Conservation (phyloP, 768 basidiomycete genomes). For the Fibroporia radiculosa region DNA sequence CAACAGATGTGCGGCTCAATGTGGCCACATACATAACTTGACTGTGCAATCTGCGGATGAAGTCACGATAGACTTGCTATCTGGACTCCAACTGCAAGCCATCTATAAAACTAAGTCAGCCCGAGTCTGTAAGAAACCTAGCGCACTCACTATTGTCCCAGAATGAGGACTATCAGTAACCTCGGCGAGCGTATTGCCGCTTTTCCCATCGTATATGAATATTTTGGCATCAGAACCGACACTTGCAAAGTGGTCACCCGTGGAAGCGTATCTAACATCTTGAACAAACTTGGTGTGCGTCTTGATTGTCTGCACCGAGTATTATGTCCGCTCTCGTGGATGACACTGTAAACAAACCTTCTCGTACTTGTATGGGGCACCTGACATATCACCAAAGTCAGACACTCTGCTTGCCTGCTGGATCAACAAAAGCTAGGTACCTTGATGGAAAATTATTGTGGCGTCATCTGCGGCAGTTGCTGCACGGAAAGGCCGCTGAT, state of each 20-base stretch:
- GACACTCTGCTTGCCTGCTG: too few species aligned
- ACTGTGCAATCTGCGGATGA: slow-evolving; percentile 85
- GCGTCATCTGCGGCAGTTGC: slow-evolving; percentile 82
- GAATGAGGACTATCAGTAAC: slow-evolving; percentile 62
- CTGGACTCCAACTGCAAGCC: slow-evolving; percentile 74
- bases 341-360: slow-evolving; percentile 37
- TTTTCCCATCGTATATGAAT: slow-evolving; percentile 87
- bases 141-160: slow-evolving; percentile 60
- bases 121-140: not conserved
- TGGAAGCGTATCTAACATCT: slow-evolving; percentile 76
- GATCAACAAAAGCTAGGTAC: slow-evolving; percentile 24
- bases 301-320: slow-evolving; percentile 54
- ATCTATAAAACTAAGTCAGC: slow-evolving; percentile 31
- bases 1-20: not conserved
- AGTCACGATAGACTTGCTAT: slow-evolving; percentile 67
- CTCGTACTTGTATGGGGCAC: slow-evolving; percentile 84
- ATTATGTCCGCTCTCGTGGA: not conserved
- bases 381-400: slow-evolving; percentile 28
- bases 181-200: slow-evolving; percentile 70
- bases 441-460: slow-evolving; percentile 78
- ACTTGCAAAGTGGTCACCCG: slow-evolving; percentile 78
- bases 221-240: slow-evolving; percentile 85
- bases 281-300: slow-evolving; percentile 91
- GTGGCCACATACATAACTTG: slow-evolving; percentile 60
- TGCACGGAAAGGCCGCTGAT: slow-evolving; percentile 86